Percentiles rank a stretch among this genome's conserved stretches.
phyloP scores from a whole-genome alignment of 139 green algal species.

The Tetradesmus obliquus region DNA sequence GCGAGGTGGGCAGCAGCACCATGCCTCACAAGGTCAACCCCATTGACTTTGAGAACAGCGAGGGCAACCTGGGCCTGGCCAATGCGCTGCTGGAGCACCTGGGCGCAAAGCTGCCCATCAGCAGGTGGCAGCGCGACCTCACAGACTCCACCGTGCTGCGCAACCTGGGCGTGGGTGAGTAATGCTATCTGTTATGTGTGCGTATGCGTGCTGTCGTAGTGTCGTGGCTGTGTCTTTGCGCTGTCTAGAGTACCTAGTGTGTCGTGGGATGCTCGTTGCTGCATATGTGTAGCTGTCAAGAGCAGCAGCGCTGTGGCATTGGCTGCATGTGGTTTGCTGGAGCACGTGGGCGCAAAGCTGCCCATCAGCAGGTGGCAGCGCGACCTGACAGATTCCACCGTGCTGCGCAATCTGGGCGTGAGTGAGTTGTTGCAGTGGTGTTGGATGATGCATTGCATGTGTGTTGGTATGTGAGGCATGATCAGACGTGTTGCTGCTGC shows the following conservation, averaged over 20 bases:
- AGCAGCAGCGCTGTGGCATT: not conserved
- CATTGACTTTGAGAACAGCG: conserved; percentile 99
- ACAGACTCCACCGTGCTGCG: conserved; percentile 98
- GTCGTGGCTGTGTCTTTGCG: not conserved
- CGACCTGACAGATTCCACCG: conserved; percentile 98
- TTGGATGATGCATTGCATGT: not conserved
- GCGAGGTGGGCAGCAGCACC: conserved; percentile 92
- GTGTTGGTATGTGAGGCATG: no score
- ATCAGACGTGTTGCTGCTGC: no score
- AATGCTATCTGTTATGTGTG: not conserved
- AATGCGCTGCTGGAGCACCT: conserved; percentile 97
- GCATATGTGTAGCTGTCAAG: not conserved
- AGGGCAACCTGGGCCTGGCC: conserved; percentile 98
- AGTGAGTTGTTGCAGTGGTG: conserved; percentile 36
- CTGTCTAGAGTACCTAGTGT: not conserved
- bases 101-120: conserved; percentile 94
- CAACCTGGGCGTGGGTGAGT: conserved; percentile 91
- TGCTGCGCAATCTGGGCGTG: conserved; percentile 97
- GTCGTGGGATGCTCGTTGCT: not conserved
- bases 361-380: conserved; percentile 93
- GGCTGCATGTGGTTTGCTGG: conserved; percentile 64
- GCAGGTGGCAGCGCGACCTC: conserved; percentile 94
- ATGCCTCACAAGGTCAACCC: conserved; percentile 99
- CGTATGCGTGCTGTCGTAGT: not conserved
- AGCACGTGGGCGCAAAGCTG: conserved; percentile 94